phyloP scores from a whole-genome alignment of 1,139 yeast species.

The Nakaseomyces glabratus region DNA sequence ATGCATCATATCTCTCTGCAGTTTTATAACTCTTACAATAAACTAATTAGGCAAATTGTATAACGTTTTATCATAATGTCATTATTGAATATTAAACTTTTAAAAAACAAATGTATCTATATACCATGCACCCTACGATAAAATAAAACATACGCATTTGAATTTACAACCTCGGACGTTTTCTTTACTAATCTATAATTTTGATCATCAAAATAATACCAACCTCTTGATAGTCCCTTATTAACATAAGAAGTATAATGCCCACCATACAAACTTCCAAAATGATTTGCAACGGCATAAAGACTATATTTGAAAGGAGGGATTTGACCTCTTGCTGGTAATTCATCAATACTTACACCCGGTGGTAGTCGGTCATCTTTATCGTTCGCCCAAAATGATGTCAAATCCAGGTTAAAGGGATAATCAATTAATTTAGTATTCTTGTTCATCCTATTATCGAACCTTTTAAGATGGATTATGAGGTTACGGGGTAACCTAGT shows the following conservation, averaged over 20 bases:
- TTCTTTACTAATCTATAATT: slow-evolving; percentile 20
- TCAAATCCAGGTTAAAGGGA: slow-evolving; percentile 50
- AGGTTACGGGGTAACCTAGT: slow-evolving; percentile 63
- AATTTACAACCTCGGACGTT: slow-evolving; percentile 23
- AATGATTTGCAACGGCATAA: slow-evolving; percentile 79
- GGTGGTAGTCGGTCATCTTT: slow-evolving; percentile 29
- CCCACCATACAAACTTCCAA: slow-evolving; percentile 72
- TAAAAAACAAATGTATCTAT: neutral
- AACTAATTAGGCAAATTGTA: too few relatives aligned
- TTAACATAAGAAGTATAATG: slow-evolving; percentile 81
- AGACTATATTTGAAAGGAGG: slow-evolving; percentile 72
- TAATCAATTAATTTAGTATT: slow-evolving; percentile 32
- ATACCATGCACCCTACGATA: slow-evolving; percentile 32
- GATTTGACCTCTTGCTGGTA: slow-evolving; percentile 62
- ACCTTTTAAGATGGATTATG: slow-evolving; percentile 70
- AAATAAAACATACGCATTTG: slow-evolving; percentile 71
- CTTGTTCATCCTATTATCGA: slow-evolving; percentile 36
- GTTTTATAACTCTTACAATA: too few relatives aligned
- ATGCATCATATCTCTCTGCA: too few relatives aligned
- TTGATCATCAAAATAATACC: slow-evolving; percentile 29
- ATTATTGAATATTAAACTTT: too few relatives aligned
- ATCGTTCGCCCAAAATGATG: slow-evolving; percentile 63
- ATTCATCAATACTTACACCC: slow-evolving; percentile 28
- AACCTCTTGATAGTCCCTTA: slow-evolving; percentile 41
- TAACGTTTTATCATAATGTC: too few relatives aligned